Evolutionary conservation across 225 moss, liverwort and hornwort genomes (phyloP).

Genomic region (Antitrichia curtipendula): DNA sequence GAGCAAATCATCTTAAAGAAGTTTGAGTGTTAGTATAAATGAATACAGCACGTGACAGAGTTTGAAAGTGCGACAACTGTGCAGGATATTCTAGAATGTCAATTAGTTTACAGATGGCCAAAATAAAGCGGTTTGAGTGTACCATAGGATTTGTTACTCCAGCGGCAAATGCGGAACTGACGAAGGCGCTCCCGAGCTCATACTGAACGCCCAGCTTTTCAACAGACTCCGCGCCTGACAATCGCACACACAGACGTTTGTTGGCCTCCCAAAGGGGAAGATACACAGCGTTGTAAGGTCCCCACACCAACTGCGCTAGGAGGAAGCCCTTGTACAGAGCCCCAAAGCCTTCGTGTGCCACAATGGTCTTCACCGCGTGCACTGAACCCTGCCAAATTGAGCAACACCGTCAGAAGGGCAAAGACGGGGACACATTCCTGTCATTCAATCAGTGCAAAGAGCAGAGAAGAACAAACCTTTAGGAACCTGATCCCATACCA

Average conservation of each 20-base stretch:
- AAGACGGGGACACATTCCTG: background rate
- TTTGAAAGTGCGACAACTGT: too few species aligned
- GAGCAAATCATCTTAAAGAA: too few species aligned
- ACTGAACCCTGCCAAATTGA: slow-evolving; percentile 51
- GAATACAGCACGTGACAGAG: background rate
- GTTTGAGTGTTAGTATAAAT: background rate
- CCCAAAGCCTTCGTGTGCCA: slow-evolving; percentile 48
- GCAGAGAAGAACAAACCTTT: too few species aligned
- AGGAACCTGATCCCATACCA: too few species aligned
- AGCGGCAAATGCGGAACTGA: slow-evolving; percentile 77
- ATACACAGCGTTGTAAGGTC: slow-evolving; percentile 89
- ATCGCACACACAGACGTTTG: slow-evolving; percentile 28
- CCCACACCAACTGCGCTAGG: slow-evolving; percentile 85
- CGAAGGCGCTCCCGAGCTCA: slow-evolving; percentile 79
- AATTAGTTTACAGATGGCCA: background rate
- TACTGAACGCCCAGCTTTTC: slow-evolving; percentile 66
- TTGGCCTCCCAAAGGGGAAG: slow-evolving; percentile 81
- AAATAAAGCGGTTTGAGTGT: background rate
- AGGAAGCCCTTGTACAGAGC: slow-evolving; percentile 73
- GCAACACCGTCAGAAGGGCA: background rate
- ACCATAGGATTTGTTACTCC: slow-evolving; percentile 90
- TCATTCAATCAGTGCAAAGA: background rate
- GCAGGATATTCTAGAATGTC: background rate
- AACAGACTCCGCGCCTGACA: slow-evolving; percentile 62
- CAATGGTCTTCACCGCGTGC: slow-evolving; percentile 53